phyloP scores from a whole-genome alignment of 108 stramenopile genomes.

The Nitzschia sp. region DNA sequence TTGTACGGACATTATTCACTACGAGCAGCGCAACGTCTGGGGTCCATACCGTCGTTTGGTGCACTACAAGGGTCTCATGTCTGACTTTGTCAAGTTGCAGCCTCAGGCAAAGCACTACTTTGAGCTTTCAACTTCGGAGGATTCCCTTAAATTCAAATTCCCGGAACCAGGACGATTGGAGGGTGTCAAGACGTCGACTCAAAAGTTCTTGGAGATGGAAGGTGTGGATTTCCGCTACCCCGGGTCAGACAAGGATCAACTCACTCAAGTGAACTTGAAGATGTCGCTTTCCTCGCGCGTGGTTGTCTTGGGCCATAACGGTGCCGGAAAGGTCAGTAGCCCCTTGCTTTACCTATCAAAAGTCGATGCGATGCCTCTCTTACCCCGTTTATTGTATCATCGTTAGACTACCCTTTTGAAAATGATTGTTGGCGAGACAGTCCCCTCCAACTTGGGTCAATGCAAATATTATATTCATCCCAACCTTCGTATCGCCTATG shows the following conservation, averaged over 20 bases:
- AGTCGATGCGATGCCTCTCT: no score
- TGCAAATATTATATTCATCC: slow-evolving; percentile 84
- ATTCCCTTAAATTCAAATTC: slow-evolving; percentile 79
- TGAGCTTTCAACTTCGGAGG: slow-evolving; percentile 85
- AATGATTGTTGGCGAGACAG: slow-evolving; percentile 91
- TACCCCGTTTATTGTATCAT: no score
- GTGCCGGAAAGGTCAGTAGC: no score
- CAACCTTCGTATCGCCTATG: slow-evolving; percentile 94
- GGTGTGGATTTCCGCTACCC: slow-evolving; percentile 89
- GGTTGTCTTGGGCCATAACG: slow-evolving; percentile 87
- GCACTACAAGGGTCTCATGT: slow-evolving; percentile 90
- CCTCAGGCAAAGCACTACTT: slow-evolving; percentile 97
- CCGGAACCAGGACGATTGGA: slow-evolving; percentile 92
- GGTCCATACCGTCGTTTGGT: slow-evolving; percentile 92
- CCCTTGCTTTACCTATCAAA: no score
- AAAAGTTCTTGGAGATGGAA: slow-evolving; percentile 95
- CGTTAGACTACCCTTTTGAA: slow-evolving; percentile 93
- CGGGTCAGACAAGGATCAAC: slow-evolving; percentile 60
- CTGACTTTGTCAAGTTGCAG: slow-evolving; percentile 87
- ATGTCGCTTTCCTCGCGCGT: slow-evolving; percentile 90
- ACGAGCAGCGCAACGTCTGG: slow-evolving; percentile 87
- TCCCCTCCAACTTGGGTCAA: slow-evolving; percentile 73
- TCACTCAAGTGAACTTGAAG: slow-evolving; percentile 80
- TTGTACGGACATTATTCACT: slow-evolving; percentile 95
- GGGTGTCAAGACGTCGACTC: slow-evolving; percentile 94